phyloP scores from a whole-genome alignment of 495 filamentous ascomycete genomes.

The Penicillium diatomitis region DNA sequence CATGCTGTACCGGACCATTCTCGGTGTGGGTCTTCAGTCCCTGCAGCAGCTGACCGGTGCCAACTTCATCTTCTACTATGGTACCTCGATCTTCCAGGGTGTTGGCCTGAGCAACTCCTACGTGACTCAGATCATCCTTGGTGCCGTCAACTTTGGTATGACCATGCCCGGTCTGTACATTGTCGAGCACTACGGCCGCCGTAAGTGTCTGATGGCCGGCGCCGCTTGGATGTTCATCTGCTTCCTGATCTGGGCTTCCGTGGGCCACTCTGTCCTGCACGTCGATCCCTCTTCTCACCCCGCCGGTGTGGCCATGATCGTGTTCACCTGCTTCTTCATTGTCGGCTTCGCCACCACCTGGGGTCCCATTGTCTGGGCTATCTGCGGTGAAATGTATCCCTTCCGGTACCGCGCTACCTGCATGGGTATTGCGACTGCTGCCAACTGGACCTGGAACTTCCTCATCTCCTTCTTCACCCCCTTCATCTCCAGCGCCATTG shows the following conservation, averaged over 20 bases:
- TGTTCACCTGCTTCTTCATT: slow-evolving; percentile 67
- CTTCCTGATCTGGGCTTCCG: slow-evolving; percentile 67
- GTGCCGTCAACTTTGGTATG: slow-evolving; percentile 63
- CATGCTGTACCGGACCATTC: slow-evolving; percentile 62
- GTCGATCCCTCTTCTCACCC: slow-evolving; percentile 41
- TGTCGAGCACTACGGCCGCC: slow-evolving; percentile 62
- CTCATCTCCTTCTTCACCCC: slow-evolving; percentile 79
- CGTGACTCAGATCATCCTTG: slow-evolving; percentile 66
- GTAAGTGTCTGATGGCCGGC: slow-evolving; percentile 56
- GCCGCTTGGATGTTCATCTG: slow-evolving; percentile 61
- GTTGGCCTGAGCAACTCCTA: slow-evolving; percentile 61
- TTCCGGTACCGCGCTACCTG: slow-evolving; percentile 62
- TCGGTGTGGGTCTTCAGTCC: slow-evolving; percentile 63
- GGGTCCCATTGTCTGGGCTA: slow-evolving; percentile 78
- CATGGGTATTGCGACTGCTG: slow-evolving; percentile 68
- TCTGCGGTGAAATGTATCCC: slow-evolving; percentile 76
- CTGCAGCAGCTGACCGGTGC: slow-evolving; percentile 66
- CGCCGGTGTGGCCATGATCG: slow-evolving; percentile 66
- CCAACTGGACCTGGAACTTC: slow-evolving; percentile 92
- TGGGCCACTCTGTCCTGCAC: slow-evolving; percentile 53
- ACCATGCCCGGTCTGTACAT: slow-evolving; percentile 67
- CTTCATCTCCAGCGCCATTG: slow-evolving; percentile 58
- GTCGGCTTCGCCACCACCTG: slow-evolving; percentile 56
- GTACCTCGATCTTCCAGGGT: slow-evolving; percentile 60
- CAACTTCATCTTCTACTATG: slow-evolving; percentile 82